Percentiles rank a stretch among this genome's conserved stretches.
These are phyloP conservation scores for Anastatica hierochuntica DNA, from an alignment of 345 rosid genomes.

Conservation along the genomic window DNA sequence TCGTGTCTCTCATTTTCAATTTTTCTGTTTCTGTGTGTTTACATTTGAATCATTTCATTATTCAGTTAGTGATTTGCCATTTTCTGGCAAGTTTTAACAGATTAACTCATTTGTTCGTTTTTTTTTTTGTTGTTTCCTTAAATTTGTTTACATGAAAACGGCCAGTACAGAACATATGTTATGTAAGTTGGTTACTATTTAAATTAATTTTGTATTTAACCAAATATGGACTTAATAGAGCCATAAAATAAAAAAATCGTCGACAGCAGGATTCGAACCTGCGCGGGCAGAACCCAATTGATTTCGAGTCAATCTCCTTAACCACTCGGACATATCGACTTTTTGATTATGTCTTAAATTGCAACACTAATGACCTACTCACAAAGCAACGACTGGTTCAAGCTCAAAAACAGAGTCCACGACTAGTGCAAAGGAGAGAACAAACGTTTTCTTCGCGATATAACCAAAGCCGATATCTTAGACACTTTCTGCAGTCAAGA, in stretches of 20 bases:
- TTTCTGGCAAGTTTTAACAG: slow-evolving; percentile 15
- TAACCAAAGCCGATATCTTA: slow-evolving; percentile 22
- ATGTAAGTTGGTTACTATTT: no score
- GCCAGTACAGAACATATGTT: not conserved
- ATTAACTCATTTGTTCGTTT: slow-evolving; percentile 10
- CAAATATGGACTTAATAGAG: no score
- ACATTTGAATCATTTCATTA: not conserved
- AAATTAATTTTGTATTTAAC: no score
- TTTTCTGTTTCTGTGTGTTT: not conserved
- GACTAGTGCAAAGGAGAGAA: slow-evolving; percentile 58
- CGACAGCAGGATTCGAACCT: slow-evolving; percentile 99
- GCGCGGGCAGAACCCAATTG: slow-evolving; percentile 98
- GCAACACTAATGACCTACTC: slow-evolving; percentile 44
- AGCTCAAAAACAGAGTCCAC: slow-evolving; percentile 40
- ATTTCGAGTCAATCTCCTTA: slow-evolving; percentile 59
- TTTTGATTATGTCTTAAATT: no score
- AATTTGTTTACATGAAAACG: not conserved
- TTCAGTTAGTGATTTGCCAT: slow-evolving; percentile 20
- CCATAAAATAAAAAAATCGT: slow-evolving; percentile 25
- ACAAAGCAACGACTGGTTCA: slow-evolving; percentile 44
- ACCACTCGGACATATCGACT: slow-evolving; percentile 96
- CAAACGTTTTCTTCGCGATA: slow-evolving; percentile 42
- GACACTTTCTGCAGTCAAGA: slow-evolving; percentile 55
- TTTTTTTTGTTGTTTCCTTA: not conserved
- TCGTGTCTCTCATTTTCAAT: slow-evolving; percentile 15